These are phyloP conservation scores for Aciculosporium take DNA, from an alignment of 2,329 filamentous ascomycete genomes.

Conservation along the genomic window DNA sequence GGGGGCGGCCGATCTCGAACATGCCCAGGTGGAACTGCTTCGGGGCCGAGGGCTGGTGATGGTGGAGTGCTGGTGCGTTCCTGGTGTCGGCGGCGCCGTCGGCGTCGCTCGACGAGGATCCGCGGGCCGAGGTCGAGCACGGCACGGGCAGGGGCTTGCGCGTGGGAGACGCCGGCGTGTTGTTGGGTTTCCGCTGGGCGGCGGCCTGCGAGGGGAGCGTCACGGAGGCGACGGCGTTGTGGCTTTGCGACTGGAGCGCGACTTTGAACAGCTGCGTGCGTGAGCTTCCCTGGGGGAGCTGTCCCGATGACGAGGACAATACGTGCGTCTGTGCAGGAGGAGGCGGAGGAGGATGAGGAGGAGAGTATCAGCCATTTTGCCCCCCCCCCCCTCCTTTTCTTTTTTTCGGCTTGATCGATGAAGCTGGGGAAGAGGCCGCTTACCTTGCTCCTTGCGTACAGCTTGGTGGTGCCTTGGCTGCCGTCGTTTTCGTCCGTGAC, in stretches of 20 bases:
- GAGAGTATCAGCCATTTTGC: neutral
- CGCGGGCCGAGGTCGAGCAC: conserved; percentile 14
- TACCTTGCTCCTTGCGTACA: conserved; percentile 68
- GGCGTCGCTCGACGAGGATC: conserved; percentile 34
- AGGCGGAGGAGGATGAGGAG: too few species aligned
- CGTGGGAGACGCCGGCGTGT: conserved; percentile 33
- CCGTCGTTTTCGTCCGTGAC: conserved; percentile 78
- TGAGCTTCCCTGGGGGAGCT: conserved; percentile 39
- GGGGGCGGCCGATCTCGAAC: conserved; percentile 61
- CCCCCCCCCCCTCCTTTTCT: neutral
- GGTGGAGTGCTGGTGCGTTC: neutral
- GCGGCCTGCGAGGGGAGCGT: conserved; percentile 53
- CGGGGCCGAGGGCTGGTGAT: conserved; percentile 4
- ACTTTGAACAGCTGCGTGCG: conserved; percentile 78
- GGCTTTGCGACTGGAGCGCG: conserved; percentile 64
- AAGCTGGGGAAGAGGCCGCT: conserved; percentile 2
- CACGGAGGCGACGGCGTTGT: conserved; percentile 50
- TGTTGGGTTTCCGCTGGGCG: conserved; percentile 37
- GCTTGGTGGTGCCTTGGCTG: conserved; percentile 29
- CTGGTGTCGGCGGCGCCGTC: conserved; percentile 27
- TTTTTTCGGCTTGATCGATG: neutral
- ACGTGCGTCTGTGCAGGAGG: conserved; percentile 15
- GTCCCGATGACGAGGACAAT: conserved; percentile 19
- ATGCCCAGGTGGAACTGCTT: conserved; percentile 32
- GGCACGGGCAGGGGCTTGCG: conserved; percentile 36